Conservation (phyloP, 2,329 filamentous ascomycete genomes). For the Scedosporium minutisporum region DNA sequence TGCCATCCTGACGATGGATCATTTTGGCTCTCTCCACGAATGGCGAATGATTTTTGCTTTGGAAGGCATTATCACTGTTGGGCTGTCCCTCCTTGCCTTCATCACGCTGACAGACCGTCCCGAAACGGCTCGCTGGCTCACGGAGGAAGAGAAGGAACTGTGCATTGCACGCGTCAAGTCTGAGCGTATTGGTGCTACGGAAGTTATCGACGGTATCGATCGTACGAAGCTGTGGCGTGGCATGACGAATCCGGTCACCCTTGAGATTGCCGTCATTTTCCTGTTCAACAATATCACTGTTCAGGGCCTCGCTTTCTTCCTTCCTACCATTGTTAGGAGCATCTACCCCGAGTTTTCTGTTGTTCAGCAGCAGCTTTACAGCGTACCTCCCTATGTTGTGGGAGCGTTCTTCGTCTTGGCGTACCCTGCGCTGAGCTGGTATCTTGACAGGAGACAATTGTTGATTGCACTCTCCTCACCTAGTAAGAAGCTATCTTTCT, state of each 20-base stretch:
- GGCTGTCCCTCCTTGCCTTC: conserved; percentile 46
- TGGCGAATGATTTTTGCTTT: conserved; percentile 67
- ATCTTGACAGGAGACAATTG: conserved; percentile 46
- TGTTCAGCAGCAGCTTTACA: conserved; percentile 56
- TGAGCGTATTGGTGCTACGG: conserved; percentile 48
- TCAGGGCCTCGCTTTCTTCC: conserved; percentile 62
- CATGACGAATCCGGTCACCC: conserved; percentile 50
- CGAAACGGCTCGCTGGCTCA: conserved; percentile 55
- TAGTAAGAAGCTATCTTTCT: not conserved
- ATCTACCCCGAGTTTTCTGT: conserved; percentile 53
- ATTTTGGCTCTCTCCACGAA: conserved; percentile 42
- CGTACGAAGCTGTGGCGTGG: conserved; percentile 50
- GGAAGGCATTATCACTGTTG: conserved; percentile 53
- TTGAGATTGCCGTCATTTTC: conserved; percentile 46
- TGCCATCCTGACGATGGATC: conserved; percentile 49
- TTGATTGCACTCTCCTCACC: conserved; percentile 51
- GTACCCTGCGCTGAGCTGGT: conserved; percentile 49
- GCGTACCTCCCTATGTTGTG: conserved; percentile 60
- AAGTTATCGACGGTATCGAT: conserved; percentile 51
- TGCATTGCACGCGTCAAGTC: conserved; percentile 49
- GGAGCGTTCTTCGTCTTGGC: conserved; percentile 52
- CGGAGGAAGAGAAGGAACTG: conserved; percentile 50
- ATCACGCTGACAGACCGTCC: conserved; percentile 57
- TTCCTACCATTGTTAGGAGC: conserved; percentile 58
- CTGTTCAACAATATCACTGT: conserved; percentile 62